Base-by-base conservation (phyloP, 768 basidiomycete genomes). In the Russula sp. region DNA sequence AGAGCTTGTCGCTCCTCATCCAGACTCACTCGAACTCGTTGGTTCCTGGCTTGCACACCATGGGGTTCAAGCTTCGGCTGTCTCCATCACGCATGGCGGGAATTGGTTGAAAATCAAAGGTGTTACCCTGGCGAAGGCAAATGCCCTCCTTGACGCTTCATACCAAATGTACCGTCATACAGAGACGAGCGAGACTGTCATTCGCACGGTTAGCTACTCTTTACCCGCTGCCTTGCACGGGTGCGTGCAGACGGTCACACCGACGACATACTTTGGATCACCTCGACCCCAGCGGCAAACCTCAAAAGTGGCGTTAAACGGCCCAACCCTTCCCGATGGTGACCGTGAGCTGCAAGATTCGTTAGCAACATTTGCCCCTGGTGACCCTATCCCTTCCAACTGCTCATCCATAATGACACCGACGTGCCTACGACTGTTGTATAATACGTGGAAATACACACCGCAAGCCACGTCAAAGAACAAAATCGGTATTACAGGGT, bases 181-280 rank as follows among this genome's bases (percentile, higher is more conserved):
- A 2, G 73, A 72, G 50, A 81, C 82, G 26, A 78, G 77, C 4
- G 79, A 83, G 48, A 77, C 76, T 40, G 75, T 85, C 61, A 74
- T 88, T 57, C 83, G 86, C 64, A 81, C 86, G 24, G 72, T 83
- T 44, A 75, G 79, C 63, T 86, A 89, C 74, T 84, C 84, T 24
- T 79, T 88, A 7, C 87, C 83, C 22, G 71, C 75, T 49, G 75
- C 76, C 5, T 75, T 87, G 40, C 83, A 84, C 49, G 72, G 74
- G 0, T 84, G 88, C 64, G 74, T 90, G 66, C 75, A 83, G 28
- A 74, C 86, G 22, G 77, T 89, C 36, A 76, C 85, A 0, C 88
- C 89, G 8, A 72, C 70, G 3, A 89, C 87, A 5, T 83, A 84
- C 69, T 88, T 88, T 67, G 80, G 84, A 18, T 81, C 83, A 8